These are phyloP conservation scores for Silene noctiflora DNA, from an alignment of 179 eudicot species.

Conservation along the genomic window DNA sequence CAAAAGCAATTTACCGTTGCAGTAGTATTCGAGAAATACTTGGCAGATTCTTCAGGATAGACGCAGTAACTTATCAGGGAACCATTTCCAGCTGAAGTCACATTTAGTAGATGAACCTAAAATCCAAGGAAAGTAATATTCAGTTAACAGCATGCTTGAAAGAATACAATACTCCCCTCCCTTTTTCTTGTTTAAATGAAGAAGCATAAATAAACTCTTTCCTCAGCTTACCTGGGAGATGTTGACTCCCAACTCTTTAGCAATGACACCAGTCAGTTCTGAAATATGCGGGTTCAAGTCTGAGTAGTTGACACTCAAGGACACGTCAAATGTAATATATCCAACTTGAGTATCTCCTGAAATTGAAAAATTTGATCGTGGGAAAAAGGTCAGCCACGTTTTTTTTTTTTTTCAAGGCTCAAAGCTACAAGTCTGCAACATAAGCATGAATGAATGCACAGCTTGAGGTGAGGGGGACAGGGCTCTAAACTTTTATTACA, in stretches of 20 bases:
- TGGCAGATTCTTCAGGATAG: constrained; percentile 57
- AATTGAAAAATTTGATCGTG: constrained; percentile 13
- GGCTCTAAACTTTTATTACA: background rate
- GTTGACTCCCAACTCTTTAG: constrained; percentile 58
- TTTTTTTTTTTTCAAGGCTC: background rate
- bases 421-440: background rate
- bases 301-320: constrained; percentile 46
- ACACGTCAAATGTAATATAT: constrained; percentile 58
- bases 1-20: constrained; percentile 48
- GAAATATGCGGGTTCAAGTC: constrained; percentile 61
- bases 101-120: constrained; percentile 65
- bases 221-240: constrained; percentile 56
- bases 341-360: constrained; percentile 64
- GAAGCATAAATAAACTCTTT: constrained; percentile 8
- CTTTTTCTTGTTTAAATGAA: background rate
- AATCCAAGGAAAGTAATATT: constrained; percentile 11
- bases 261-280: constrained; percentile 53
- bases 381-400: constrained; percentile 10
- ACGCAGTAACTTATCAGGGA: constrained; percentile 65
- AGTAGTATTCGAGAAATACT: constrained; percentile 56
- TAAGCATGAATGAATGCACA: background rate
- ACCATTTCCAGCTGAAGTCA: constrained; percentile 51
- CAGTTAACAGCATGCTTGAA: constrained; percentile 2
- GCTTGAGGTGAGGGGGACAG: background rate
- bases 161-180: background rate